Percentiles rank a stretch among this genome's conserved stretches.
These are phyloP conservation scores for Boletus vermiculosoides DNA, from an alignment of 768 basidiomycete species.

Conservation along the genomic window DNA sequence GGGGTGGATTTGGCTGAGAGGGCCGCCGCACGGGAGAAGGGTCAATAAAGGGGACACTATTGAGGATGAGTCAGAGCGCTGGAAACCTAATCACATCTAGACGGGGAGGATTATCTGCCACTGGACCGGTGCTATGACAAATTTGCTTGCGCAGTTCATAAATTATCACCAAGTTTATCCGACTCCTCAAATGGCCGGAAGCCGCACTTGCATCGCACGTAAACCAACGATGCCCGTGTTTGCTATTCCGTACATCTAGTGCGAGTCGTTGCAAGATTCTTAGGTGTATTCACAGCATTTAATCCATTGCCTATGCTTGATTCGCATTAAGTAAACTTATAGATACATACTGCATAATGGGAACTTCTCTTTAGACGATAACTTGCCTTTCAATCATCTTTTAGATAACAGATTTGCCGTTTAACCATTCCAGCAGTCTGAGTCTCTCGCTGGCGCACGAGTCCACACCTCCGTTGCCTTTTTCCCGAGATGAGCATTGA, in stretches of 20 bases:
- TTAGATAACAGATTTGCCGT: no score
- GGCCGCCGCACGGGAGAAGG: slow-evolving; percentile 53
- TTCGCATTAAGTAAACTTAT: slow-evolving; percentile 11
- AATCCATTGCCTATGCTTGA: slow-evolving; percentile 4
- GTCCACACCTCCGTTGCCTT: slow-evolving; percentile 3
- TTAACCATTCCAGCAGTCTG: not conserved
- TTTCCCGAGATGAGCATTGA: not conserved
- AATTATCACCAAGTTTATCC: slow-evolving; percentile 13
- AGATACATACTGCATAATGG: slow-evolving; percentile 20
- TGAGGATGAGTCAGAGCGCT: not conserved
- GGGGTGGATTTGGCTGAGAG: slow-evolving; percentile 91
- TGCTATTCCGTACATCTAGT: slow-evolving; percentile 3
- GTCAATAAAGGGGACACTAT: slow-evolving; percentile 6
- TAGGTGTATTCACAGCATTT: slow-evolving; percentile 13
- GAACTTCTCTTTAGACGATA: not conserved
- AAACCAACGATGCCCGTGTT: slow-evolving; percentile 6
- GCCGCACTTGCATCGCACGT: slow-evolving; percentile 2
- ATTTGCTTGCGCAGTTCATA: slow-evolving; percentile 10
- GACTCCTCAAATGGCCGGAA: not conserved
- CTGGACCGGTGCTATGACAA: slow-evolving; percentile 6
- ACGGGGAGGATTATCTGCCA: slow-evolving; percentile 6
- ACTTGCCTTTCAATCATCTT: not conserved
- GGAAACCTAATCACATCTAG: slow-evolving; percentile 15
- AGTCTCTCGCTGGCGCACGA: not conserved
- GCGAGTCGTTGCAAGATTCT: slow-evolving; percentile 4